Percentiles rank a stretch among this genome's conserved stretches.
phyloP scores from a whole-genome alignment of 345 rosid species.

The Corymbia maculata region DNA sequence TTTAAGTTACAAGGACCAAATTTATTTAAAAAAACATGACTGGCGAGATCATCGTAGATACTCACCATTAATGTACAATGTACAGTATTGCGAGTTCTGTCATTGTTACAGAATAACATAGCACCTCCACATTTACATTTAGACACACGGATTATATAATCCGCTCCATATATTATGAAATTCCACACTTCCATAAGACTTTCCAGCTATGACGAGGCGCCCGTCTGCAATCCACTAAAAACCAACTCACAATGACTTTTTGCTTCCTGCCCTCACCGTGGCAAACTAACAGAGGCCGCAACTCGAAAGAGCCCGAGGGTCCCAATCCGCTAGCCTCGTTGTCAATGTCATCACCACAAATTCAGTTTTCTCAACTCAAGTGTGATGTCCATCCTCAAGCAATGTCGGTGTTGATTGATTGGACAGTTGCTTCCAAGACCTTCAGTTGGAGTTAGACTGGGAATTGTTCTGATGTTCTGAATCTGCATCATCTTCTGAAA shows the following conservation, averaged over 20 bases:
- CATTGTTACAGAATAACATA: not conserved
- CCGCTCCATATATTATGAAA: not conserved
- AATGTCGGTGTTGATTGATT: not conserved
- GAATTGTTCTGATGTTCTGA: not conserved
- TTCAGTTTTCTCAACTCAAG: not conserved
- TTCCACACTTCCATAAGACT: not conserved
- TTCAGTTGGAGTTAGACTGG: not conserved
- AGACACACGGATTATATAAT: not conserved
- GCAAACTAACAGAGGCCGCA: not conserved
- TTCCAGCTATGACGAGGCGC: rapidly evolving
- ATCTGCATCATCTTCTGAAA: not conserved
- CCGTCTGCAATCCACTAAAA: not conserved
- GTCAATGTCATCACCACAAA: not conserved
- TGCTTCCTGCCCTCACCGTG: not conserved
- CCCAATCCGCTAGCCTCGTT: not conserved
- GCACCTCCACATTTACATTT: not conserved
- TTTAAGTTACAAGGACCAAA: not conserved
- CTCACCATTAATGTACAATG: not conserved
- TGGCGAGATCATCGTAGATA: not conserved
- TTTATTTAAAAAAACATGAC: not conserved
- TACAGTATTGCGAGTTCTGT: not conserved
- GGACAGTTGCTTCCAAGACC: not conserved
- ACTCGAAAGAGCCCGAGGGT: not conserved
- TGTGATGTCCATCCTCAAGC: not conserved
- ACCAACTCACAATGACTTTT: not conserved